Evolutionary conservation across 805 yeast genomes (phyloP), one percentile per base, ranked within the genome.

Genomic region (Ogataea populi-albae): DNA sequence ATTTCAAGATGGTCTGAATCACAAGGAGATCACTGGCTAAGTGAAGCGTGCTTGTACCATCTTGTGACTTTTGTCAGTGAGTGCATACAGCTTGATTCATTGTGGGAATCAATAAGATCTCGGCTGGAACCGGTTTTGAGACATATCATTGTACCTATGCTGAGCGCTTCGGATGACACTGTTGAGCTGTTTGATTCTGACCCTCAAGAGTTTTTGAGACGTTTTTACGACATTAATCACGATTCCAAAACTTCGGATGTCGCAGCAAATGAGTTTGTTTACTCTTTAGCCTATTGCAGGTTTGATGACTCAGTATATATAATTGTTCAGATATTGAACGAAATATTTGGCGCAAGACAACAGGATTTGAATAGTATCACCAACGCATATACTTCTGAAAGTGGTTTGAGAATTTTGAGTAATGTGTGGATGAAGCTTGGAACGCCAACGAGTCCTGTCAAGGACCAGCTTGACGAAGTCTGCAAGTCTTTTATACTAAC

Each of bases 121-220:
- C 81, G 81, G 55, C 68, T 79, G 33, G 77, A 77, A 26, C 70
- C 75, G 5, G 63, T 91, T 17, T 65, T 91, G 23, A 64, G 79
- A 9, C 87, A 81, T 47, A 77, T 91, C 37, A 70, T 91, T 7
- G 82, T 73, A 60, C 95, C 95, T 2, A 63, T 83, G 38, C 61
- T 91, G 38, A 76, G 88, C 46, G 84, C 93, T 2, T 69, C 73
- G 6, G 80, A 79, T 35, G 78, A 73, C 5, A 76, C 78, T 14
- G 64, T 86, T 37, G 94, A 85, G 46, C 61, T 75, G 4, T 89
- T 85, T 62, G 94, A 87, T 43, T 78, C 73, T 43, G 96, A 89
- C 50, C 96, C 96, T 3, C 82, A 77, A 37, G 96, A 88, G 55
- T 93, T 86, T 57, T 78, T 91, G 37, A 85, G 86, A 57, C 68